These are phyloP conservation scores for Saccharum spontaneum DNA, from an alignment of 176 grass and related monocot species.

Conservation along the genomic window DNA sequence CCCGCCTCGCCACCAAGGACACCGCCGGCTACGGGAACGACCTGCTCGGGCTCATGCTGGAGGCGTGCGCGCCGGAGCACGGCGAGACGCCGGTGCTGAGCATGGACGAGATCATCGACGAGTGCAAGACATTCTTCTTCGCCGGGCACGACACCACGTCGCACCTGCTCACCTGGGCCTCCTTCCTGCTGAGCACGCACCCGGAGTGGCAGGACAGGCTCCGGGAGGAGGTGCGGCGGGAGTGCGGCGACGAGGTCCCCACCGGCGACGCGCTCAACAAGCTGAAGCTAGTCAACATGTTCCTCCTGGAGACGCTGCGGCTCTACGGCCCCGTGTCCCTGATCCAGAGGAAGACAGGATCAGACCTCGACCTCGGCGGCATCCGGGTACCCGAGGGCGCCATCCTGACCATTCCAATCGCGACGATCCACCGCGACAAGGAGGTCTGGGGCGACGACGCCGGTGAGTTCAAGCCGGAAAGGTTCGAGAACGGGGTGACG, in stretches of 20 bases:
- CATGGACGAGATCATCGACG: slow-evolving; percentile 52
- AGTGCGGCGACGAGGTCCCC: slow-evolving; percentile 30
- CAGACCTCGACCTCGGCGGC: slow-evolving; percentile 8
- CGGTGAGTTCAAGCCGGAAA: slow-evolving; percentile 40
- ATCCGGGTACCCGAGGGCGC: background rate
- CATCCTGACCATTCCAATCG: background rate
- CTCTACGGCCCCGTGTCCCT: slow-evolving; percentile 8
- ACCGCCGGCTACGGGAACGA: slow-evolving; percentile 21
- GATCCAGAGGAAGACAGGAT: background rate
- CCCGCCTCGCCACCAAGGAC: background rate
- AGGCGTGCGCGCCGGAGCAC: background rate
- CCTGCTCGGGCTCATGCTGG: slow-evolving; percentile 37
- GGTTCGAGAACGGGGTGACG: slow-evolving; percentile 38
- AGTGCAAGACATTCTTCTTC: slow-evolving; percentile 64
- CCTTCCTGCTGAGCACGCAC: slow-evolving; percentile 33
- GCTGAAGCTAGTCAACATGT: slow-evolving; percentile 42
- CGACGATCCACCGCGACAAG: slow-evolving; percentile 1
- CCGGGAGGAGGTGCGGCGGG: slow-evolving; percentile 25
- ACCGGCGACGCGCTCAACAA: slow-evolving; percentile 28
- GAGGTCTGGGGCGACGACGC: slow-evolving; percentile 52
- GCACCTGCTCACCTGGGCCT: slow-evolving; percentile 29
- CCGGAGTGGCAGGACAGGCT: slow-evolving; percentile 44
- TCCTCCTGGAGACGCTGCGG: slow-evolving; percentile 35
- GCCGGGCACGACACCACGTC: slow-evolving; percentile 42
- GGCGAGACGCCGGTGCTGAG: background rate